Evolutionary conservation across 1,139 yeast species (phyloP), one percentile per base, ranked within the genome.

Genomic region (Protomyces pachydermus): DNA sequence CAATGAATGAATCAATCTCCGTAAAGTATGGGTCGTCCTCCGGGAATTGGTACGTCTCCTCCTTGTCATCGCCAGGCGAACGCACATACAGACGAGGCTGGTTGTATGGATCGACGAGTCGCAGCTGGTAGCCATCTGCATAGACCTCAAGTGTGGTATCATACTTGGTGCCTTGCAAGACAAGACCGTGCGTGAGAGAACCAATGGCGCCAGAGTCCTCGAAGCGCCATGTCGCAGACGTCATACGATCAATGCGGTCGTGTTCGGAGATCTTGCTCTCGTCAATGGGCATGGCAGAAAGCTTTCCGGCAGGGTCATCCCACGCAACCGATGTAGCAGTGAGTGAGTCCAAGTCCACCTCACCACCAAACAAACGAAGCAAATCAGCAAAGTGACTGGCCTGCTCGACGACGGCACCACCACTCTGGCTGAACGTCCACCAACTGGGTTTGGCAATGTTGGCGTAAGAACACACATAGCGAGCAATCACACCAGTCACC

Each of bases 361-460:
- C 71, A 3, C 71, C 71, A n/a, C 68, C 71, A 38, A 69, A 56
- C 65, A 64, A 67, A 16, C 70, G 60, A 28, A 61, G 57, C 45
- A 69, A 60, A 50, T 69, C 70, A 42, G 69, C 67, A 54, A 69
- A 69, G 66, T 69, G 71, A 12, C 71, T 69, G 23, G 65, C 71
- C 52, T 69, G 71, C 52, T 69, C 71, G 14, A 69, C 67, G 28
- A 69, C 66, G 5, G 71, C 71, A 2, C 71, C 71, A 14, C 71
- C 70, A 37, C 69, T 66, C 55, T 67, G 63, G 20, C 69, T 65
- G 46, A 68, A 69, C 35, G 68, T 65, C 70, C 70, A 69, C 71
- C 71, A 69, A 42, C 60, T 61, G 16, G 65, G 65, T 62, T 69
- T 69, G 45, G 65, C 58, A 37, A 64, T 66, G 34, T 63, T 60